Evolutionary conservation across 169 alveolate species (phyloP), one percentile per base, ranked within the genome.

Genomic region (Theileria sp.): DNA sequence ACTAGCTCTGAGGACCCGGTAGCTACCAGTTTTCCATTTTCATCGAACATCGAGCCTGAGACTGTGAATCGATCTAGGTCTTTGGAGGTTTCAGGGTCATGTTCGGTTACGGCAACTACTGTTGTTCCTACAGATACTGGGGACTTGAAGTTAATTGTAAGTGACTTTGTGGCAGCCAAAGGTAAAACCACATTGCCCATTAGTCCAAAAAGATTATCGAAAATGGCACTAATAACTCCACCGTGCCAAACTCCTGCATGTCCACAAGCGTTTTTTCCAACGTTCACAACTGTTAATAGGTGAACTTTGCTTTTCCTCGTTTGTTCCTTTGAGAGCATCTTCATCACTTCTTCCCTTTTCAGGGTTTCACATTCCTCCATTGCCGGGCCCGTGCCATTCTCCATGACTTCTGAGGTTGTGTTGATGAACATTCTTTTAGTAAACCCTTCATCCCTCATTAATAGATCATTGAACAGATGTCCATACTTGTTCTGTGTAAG

Each of bases 171-270:
- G 21, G 85, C 91, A 0, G 91, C 91, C 69, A 85, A 38, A 21
- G 54, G 50, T 38, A 85, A 75, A 6, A 78, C 50, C 0, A 79
- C 21, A 67, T 73, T 67, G 8, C 91, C 91, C 36, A 85, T 74
- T 30, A 85, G 51, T 4, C 91, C 91, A 49, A 85, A 85, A 13
- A 81, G 75, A 61, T 85, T 77, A 70, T 85, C 91, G 50, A 85
- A 79, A 5, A 85, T n/a, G 49, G 91, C 91, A 25, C 91, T 85
- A 12, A 81, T 85, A 30, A 85, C 79, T 0, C 91, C 91, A 25
- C 91, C 91, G 64, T 85, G 91, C 91, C 91, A 85, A 17, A 85
- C 71, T n/a, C 87, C 87, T 32, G 61, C 75, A 61, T 85, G 91
- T 0, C 91, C 91, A 64, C 91, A 85, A 68, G 87, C 79, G 69